A percentile compares a stretch with the other conserved stretches of the same genome.
Evolutionary conservation across 208 protist species (phyloP).

Genomic region (Crithidia expoeki): DNA sequence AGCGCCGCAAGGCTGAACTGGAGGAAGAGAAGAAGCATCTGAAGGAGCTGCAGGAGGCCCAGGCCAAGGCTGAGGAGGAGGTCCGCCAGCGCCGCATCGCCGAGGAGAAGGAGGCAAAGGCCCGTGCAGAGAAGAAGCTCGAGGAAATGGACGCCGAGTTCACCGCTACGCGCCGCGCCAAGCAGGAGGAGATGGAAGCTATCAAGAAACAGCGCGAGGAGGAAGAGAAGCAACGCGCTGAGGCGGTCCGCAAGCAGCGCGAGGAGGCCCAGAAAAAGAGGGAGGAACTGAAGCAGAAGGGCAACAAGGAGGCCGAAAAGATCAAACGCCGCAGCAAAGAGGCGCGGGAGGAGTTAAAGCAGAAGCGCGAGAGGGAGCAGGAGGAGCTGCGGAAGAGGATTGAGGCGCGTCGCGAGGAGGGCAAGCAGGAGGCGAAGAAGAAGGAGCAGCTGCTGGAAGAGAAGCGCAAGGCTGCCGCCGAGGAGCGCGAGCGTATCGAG

Average conservation of each 20-base stretch:
- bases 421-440: conserved; percentile 30
- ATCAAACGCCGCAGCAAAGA: conserved; percentile 11
- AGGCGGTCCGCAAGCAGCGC: conserved; percentile 35
- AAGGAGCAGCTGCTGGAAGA: conserved; percentile 40
- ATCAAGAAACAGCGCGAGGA: conserved; percentile 30
- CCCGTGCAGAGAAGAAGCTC: conserved; percentile 26
- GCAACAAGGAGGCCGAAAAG: conserved; percentile 26
- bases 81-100: conserved; percentile 31
- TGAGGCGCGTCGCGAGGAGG: conserved; percentile 17
- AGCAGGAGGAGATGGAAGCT: conserved; percentile 26
- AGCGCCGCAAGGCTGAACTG: conserved; percentile 34
- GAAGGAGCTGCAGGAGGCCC: conserved; percentile 42
- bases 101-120: conserved; percentile 43
- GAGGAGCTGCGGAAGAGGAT: conserved; percentile 29
- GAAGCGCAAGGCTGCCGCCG: conserved; percentile 37
- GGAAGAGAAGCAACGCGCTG: conserved; percentile 37
- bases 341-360: conserved; percentile 15
- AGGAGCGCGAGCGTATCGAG: conserved; percentile 45
- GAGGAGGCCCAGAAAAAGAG: conserved; percentile 27
- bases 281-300: conserved; percentile 15
- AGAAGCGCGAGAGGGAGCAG: conserved; percentile 25
- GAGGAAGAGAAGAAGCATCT: too few relatives aligned
- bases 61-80: conserved; percentile 42
- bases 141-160: conserved; percentile 27
- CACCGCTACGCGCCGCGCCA: conserved; percentile 24